These are phyloP conservation scores for Phytophthora megakarya DNA, from an alignment of 352 stramenopile species.

Conservation along the genomic window DNA sequence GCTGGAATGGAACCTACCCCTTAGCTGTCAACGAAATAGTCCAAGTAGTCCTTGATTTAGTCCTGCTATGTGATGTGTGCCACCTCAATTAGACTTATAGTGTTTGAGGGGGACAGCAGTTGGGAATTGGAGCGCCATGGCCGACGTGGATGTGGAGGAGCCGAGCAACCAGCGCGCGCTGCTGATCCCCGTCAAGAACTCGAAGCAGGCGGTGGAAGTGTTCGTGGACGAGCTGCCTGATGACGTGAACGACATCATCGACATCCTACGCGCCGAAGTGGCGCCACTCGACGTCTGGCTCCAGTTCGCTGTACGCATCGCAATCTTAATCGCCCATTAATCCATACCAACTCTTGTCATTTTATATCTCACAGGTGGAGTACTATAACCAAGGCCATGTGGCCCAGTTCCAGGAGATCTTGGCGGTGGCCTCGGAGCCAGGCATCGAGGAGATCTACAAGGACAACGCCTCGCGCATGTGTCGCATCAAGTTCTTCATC, in stretches of 20 bases:
- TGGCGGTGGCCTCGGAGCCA: conserved; percentile 79
- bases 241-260: conserved; percentile 92
- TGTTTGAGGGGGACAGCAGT: conserved; percentile 9
- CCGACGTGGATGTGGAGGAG: conserved; percentile 43
- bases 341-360: background rate
- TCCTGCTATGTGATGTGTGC: too few species aligned
- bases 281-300: conserved; percentile 92
- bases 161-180: conserved; percentile 67
- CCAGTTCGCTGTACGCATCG: conserved; percentile 79
- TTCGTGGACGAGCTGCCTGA: conserved; percentile 90
- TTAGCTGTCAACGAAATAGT: background rate
- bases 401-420: conserved; percentile 86
- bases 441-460: conserved; percentile 90
- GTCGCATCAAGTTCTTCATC: conserved; percentile 91
- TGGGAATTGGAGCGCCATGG: conserved; percentile 32
- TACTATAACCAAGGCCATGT: conserved; percentile 89
- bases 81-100: too few species aligned
- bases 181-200: conserved; percentile 92
- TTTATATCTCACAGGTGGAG: conserved; percentile 58
- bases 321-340: background rate
- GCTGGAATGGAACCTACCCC: background rate
- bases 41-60: background rate
- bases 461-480: conserved; percentile 81
- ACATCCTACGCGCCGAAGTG: conserved; percentile 90
- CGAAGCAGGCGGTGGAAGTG: conserved; percentile 88